Base-by-base conservation (phyloP, 768 basidiomycete genomes). In the Flagelloscypha sp. region DNA sequence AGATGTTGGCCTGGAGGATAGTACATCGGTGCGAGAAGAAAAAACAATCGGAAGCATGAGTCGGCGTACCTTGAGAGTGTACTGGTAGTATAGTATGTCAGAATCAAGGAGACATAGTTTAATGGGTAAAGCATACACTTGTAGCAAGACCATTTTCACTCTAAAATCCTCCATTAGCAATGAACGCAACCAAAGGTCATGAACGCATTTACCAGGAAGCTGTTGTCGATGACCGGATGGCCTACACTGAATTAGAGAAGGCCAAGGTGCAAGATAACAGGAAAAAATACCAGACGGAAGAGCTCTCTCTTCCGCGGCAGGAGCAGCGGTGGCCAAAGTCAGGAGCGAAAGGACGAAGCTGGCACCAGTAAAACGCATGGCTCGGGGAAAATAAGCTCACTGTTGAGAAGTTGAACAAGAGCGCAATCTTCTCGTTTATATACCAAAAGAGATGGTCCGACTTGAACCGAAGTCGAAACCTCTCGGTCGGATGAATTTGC, bases 211-310 rank as follows among this genome's bases (percentile, higher is more conserved):
- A 34, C 33, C 33, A 34, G 24, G 20, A 34, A 34, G 18, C n/a
- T 5, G 33, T 34, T 34, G 33, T 34, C 21, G 20, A 34, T 34
- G 20, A 20, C 33, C 15, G 33, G 33, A 24, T 34, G 33, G 11
- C n/a, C n/a, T n/a, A n/a, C n/a, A n/a, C n/a, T n/a, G n/a, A n/a
- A n/a, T n/a, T n/a, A n/a, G n/a, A n/a, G n/a, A n/a, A n/a, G n/a
- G n/a, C n/a, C n/a, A n/a, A n/a, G n/a, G n/a, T n/a, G n/a, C n/a
- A n/a, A n/a, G n/a, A n/a, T n/a, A n/a, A n/a, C n/a, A n/a, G n/a
- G n/a, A n/a, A n/a, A n/a, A n/a, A n/a, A n/a, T n/a, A n/a, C 33
- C 33, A 12, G 33, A 34, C 13, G 33, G 33, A 6, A 34, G 33
- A 5, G 17, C 33, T n/a, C 33, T 20, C 21, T 11, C 33, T 24